Evolutionary conservation across 352 stramenopile species (phyloP).

Genomic region (Pythium phragmiticola): DNA sequence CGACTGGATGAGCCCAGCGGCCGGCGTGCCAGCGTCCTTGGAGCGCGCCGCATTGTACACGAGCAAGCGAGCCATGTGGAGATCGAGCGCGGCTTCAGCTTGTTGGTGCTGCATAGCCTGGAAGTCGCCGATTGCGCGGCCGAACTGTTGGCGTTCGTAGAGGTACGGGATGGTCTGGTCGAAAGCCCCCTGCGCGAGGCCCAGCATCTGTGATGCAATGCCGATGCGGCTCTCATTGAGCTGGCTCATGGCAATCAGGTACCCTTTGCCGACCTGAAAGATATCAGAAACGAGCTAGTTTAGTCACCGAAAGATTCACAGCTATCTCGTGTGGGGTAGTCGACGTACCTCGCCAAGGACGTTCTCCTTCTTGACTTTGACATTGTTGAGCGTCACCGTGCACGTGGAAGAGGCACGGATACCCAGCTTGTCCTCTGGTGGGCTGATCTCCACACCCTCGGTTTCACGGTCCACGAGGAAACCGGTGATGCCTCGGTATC

Average conservation of each 20-base stretch:
- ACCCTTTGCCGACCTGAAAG: slow-evolving; percentile 79
- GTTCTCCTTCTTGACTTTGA: slow-evolving; percentile 91
- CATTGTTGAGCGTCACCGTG: slow-evolving; percentile 92
- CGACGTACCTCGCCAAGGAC: slow-evolving; percentile 89
- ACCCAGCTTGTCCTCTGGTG: slow-evolving; percentile 96
- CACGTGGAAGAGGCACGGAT: slow-evolving; percentile 96
- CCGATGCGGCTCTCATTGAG: slow-evolving; percentile 96
- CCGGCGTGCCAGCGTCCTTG: slow-evolving; percentile 91
- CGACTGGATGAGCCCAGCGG: slow-evolving; percentile 91
- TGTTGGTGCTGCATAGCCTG: slow-evolving; percentile 98
- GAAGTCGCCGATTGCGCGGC: slow-evolving; percentile 92
- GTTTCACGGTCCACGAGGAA: slow-evolving; percentile 96
- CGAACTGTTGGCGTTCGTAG: slow-evolving; percentile 96
- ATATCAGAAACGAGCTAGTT: neutral
- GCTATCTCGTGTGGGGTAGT: neutral
- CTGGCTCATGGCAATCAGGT: slow-evolving; percentile 98
- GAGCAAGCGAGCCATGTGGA: slow-evolving; percentile 92
- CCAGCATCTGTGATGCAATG: slow-evolving; percentile 97
- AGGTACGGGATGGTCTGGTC: slow-evolving; percentile 96
- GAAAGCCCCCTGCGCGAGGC: slow-evolving; percentile 95
- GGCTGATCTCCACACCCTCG: slow-evolving; percentile 93
- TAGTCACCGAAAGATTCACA: neutral
- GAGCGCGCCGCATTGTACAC: slow-evolving; percentile 94
- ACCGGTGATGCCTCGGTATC: slow-evolving; percentile 97
- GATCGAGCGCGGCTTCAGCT: slow-evolving; percentile 93